A percentile compares a stretch with the other conserved stretches of the same genome.
Conservation (phyloP, 2,329 filamentous ascomycete species). For the Ilyonectria sp. region DNA sequence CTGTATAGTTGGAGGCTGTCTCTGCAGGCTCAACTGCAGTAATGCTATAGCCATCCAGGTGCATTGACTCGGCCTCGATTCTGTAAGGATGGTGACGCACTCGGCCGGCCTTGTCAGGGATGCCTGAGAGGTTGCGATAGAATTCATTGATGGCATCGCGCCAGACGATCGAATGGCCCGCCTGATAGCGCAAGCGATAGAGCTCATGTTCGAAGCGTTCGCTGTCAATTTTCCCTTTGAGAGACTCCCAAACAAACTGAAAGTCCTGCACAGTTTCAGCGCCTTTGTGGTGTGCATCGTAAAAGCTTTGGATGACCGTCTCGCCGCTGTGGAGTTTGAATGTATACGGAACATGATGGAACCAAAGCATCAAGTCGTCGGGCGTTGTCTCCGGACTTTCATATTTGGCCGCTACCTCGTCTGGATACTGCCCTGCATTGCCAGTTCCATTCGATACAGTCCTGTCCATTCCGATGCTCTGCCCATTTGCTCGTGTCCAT, state of each 20-base stretch:
- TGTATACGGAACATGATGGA: slow-evolving; percentile 81
- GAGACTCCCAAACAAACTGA: slow-evolving; percentile 69
- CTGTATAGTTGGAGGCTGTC: slow-evolving; percentile 67
- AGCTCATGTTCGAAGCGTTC: slow-evolving; percentile 72
- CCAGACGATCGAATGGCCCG: slow-evolving; percentile 80
- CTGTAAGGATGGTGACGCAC: slow-evolving; percentile 75
- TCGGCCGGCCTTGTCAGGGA: slow-evolving; percentile 69
- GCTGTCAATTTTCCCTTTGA: slow-evolving; percentile 70
- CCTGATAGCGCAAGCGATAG: slow-evolving; percentile 74
- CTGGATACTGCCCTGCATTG: slow-evolving; percentile 76
- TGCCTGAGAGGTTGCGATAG: slow-evolving; percentile 70
- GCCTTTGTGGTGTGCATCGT: slow-evolving; percentile 74
- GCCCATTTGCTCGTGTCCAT: slow-evolving; percentile 75
- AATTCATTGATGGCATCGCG: slow-evolving; percentile 77
- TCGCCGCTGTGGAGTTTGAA: slow-evolving; percentile 73
- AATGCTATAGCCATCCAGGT: slow-evolving; percentile 69
- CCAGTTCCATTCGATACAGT: slow-evolving; percentile 78
- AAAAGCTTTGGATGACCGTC: slow-evolving; percentile 79
- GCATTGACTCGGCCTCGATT: slow-evolving; percentile 79
- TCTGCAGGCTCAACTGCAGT: slow-evolving; percentile 72
- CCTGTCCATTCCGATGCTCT: slow-evolving; percentile 79
- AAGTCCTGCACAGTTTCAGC: slow-evolving; percentile 70
- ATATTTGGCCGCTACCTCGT: slow-evolving; percentile 70
- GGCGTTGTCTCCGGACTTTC: slow-evolving; percentile 76
- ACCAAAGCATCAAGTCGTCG: slow-evolving; percentile 79